phyloP scores from a whole-genome alignment of 495 filamentous ascomycete genomes.

The Lophium mytilinum region DNA sequence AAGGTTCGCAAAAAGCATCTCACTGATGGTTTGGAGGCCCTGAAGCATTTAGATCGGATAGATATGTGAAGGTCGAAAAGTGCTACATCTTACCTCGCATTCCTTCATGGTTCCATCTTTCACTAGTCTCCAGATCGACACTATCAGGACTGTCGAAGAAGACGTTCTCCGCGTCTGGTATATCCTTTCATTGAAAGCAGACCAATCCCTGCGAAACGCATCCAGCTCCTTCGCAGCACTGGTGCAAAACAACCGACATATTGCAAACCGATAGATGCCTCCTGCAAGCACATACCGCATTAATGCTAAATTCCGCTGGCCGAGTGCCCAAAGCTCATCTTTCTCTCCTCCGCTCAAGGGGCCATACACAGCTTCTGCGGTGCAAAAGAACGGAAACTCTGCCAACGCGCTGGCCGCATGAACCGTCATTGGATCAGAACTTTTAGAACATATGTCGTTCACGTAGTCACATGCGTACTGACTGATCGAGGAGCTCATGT shows the following conservation, averaged over 20 bases:
- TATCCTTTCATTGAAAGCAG: background rate
- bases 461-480: background rate
- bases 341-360: background rate
- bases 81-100: background rate
- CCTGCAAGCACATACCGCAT: background rate
- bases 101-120: conserved; percentile 3
- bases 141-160: conserved; percentile 19
- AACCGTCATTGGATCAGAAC: background rate
- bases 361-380: background rate
- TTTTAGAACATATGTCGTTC: background rate
- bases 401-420: background rate
- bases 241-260: background rate
- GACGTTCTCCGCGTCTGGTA: background rate
- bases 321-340: background rate
- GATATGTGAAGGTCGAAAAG: background rate
- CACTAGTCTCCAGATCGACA: conserved; percentile 13
- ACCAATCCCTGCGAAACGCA: background rate
- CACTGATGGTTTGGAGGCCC: conserved; percentile 36
- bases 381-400: conserved; percentile 1
- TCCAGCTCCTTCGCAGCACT: background rate
- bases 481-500: conserved; percentile 3
- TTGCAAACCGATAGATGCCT: background rate
- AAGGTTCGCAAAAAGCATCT: conserved; percentile 40
- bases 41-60: conserved; percentile 3
- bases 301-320: background rate